phyloP scores from a whole-genome alignment of 169 alveolate species.

The Eimeria zaria region DNA sequence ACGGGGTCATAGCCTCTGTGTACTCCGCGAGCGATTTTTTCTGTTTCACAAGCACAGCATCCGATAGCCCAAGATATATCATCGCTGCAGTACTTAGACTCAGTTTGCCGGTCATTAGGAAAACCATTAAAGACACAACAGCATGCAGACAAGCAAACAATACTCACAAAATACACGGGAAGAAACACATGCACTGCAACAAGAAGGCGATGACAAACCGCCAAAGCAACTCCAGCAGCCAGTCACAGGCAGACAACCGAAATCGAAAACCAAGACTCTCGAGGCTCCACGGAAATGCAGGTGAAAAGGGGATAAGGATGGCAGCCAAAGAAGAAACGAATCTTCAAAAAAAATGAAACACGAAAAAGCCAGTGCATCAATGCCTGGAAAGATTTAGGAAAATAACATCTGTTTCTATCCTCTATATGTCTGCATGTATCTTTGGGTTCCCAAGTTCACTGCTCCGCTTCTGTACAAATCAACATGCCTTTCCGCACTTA shows the following conservation, averaged over 20 bases:
- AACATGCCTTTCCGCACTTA: slow-evolving; percentile 33
- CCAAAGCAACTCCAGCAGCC: background rate
- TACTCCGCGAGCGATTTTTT: slow-evolving; percentile 92
- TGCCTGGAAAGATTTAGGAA: background rate
- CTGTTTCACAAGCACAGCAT: slow-evolving; percentile 83
- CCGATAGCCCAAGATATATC: background rate
- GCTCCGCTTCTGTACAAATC: too few relatives aligned
- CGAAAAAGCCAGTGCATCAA: background rate
- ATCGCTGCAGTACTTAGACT: background rate
- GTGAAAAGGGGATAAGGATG: background rate
- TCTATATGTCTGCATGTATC: background rate
- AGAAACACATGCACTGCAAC: background rate
- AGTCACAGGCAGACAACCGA: background rate
- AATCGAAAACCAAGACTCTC: background rate
- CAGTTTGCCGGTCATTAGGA: too few relatives aligned
- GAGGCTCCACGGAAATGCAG: background rate
- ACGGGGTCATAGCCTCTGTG: slow-evolving; percentile 94
- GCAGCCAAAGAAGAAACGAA: background rate
- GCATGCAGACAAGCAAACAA: background rate
- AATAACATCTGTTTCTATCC: background rate
- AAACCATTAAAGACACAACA: too few relatives aligned
- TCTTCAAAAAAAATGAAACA: background rate
- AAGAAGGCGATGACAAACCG: background rate
- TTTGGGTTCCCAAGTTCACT: background rate
- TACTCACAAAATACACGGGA: background rate